phyloP scores from a whole-genome alignment of 257 asterid genomes.

The Lithospermum erythrorhizon region DNA sequence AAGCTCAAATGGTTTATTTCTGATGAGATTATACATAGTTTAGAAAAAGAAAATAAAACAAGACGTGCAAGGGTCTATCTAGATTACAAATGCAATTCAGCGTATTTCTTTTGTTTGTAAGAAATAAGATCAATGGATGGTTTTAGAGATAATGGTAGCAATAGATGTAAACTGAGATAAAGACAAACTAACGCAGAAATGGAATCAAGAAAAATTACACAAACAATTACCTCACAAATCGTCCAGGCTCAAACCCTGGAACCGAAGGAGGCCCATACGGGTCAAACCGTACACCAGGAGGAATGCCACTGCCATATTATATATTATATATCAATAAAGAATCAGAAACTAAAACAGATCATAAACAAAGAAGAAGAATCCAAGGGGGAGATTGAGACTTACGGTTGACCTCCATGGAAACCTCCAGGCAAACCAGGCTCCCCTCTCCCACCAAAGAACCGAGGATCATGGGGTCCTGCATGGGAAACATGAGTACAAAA shows the following conservation, averaged over 20 bases:
- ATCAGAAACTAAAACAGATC: no score
- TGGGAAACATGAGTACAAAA: constrained; percentile 1
- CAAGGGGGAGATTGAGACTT: constrained; percentile 11
- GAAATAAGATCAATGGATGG: background rate
- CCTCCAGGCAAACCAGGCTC: constrained; percentile 50
- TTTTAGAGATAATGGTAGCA: background rate
- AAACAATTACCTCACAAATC: constrained; percentile 47
- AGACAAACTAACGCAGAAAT: background rate
- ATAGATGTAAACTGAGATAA: background rate
- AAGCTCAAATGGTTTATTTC: no score
- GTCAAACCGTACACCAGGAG: constrained; percentile 91
- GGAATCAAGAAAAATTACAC: background rate
- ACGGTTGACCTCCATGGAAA: constrained; percentile 21
- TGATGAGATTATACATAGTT: no score
- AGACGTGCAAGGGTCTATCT: no score
- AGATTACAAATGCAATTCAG: background rate
- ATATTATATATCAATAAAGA: background rate
- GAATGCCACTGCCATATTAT: constrained; percentile 43
- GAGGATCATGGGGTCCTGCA: constrained; percentile 75
- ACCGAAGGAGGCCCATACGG: constrained; percentile 84
- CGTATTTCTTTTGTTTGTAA: background rate
- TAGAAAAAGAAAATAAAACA: no score
- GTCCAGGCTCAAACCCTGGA: constrained; percentile 81
- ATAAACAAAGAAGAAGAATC: background rate
- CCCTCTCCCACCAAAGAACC: constrained; percentile 51